phyloP scores from a whole-genome alignment of 2,329 filamentous ascomycete species.

The Trichoderma sp. region DNA sequence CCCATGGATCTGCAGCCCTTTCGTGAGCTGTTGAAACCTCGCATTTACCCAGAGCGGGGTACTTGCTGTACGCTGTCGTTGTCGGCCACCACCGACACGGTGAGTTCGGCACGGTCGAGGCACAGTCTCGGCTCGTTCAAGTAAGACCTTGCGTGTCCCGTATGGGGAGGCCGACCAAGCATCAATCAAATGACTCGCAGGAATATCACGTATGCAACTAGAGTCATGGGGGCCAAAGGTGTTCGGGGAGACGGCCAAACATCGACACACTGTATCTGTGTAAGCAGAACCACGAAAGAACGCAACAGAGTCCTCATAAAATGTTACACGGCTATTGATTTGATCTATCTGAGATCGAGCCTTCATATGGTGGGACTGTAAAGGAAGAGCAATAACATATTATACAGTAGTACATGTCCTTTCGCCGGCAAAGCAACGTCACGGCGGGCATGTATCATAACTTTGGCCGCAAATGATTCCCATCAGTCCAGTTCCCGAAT shows the following conservation, averaged over 20 bases:
- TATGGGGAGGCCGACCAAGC: no score
- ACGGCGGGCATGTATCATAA: conserved; percentile 28
- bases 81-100: conserved; percentile 21
- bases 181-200: conserved; percentile 5
- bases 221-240: background rate
- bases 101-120: conserved; percentile 12
- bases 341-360: conserved; percentile 28
- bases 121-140: conserved; percentile 11
- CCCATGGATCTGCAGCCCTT: conserved; percentile 15
- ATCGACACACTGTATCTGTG: background rate
- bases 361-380: conserved; percentile 16
- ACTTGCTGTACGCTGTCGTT: background rate
- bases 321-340: conserved; percentile 29
- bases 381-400: conserved; percentile 31
- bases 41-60: conserved; percentile 26
- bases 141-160: conserved; percentile 17
- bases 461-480: conserved; percentile 16
- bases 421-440: conserved; percentile 30
- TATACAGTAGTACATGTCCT: conserved; percentile 40
- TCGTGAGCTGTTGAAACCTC: conserved; percentile 12
- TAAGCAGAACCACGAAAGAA: background rate
- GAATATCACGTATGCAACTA: background rate
- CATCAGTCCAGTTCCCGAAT: conserved; percentile 15
- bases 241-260: background rate
- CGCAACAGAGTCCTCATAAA: background rate